Conservation (phyloP, 1,139 yeast genomes). For the Pneumocystis carinii region DNA sequence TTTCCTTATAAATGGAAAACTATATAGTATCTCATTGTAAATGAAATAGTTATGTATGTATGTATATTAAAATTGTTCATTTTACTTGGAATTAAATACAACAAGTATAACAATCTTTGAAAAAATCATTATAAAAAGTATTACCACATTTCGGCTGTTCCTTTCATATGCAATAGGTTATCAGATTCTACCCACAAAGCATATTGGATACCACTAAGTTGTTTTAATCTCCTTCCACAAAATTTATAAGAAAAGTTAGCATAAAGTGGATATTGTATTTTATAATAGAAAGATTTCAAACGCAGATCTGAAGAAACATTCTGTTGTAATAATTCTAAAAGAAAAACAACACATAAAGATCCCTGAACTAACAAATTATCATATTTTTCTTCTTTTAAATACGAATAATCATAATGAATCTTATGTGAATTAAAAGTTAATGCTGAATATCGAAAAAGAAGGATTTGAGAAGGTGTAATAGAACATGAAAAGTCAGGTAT, state of each 20-base stretch:
- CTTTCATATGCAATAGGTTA: not conserved
- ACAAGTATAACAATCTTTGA: not conserved
- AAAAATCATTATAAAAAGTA: not conserved
- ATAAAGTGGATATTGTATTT: not conserved
- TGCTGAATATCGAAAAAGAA: constrained; percentile 50
- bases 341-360: not conserved
- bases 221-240: not conserved
- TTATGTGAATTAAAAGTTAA: constrained; percentile 68
- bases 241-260: not conserved
- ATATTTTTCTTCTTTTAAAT: constrained; percentile 25
- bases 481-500: not conserved
- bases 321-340: not conserved
- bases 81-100: not conserved
- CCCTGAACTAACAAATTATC: not conserved
- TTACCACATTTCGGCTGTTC: not conserved
- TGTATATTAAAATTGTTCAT: no score
- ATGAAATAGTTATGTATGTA: no score
- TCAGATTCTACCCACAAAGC: not conserved
- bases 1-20: no score
- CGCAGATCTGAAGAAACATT: not conserved
- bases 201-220: not conserved
- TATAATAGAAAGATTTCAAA: not conserved
- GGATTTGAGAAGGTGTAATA: constrained; percentile 21
- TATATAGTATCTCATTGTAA: no score
- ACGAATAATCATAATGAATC: constrained; percentile 54